Evolutionary conservation across 2,329 filamentous ascomycete species (phyloP).

Genomic region (Amylocarpus encephaloides): DNA sequence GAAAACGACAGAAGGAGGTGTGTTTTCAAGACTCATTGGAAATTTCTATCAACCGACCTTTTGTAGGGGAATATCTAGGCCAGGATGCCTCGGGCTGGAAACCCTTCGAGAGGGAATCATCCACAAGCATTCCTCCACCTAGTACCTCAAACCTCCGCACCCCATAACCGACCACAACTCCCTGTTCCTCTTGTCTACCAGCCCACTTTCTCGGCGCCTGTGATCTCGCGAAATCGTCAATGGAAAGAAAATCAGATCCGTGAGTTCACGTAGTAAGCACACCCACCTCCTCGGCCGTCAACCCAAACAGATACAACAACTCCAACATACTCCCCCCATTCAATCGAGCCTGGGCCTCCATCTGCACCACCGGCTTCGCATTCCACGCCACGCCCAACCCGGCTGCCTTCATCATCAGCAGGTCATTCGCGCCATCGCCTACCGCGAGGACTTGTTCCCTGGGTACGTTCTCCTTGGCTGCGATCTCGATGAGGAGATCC

Average conservation of each 20-base stretch:
- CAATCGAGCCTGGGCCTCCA: slow-evolving; percentile 65
- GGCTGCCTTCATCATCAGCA: slow-evolving; percentile 71
- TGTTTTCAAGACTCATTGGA: no score
- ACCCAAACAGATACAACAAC: slow-evolving; percentile 67
- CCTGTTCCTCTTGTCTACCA: background rate
- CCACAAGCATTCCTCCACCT: no score
- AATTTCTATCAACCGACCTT: no score
- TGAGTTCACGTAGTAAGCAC: slow-evolving; percentile 30
- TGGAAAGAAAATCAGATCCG: no score
- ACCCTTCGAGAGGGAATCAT: no score
- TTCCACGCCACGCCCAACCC: slow-evolving; percentile 78
- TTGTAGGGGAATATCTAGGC: no score
- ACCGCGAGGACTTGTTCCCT: slow-evolving; percentile 65
- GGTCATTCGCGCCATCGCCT: slow-evolving; percentile 77
- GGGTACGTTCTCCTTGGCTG: slow-evolving; percentile 57
- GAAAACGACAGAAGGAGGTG: no score
- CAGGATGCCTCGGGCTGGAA: no score
- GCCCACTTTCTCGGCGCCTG: background rate
- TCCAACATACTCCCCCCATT: slow-evolving; percentile 67
- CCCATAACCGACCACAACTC: no score
- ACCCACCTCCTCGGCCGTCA: slow-evolving; percentile 58
- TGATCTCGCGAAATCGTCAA: no score
- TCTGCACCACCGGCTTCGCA: slow-evolving; percentile 76
- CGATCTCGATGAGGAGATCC: slow-evolving; percentile 65
- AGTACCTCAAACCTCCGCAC: no score